Evolutionary conservation across 345 rosid species (phyloP), one percentile per base, ranked within the genome.

Genomic region (Aurinia saxatilis): DNA sequence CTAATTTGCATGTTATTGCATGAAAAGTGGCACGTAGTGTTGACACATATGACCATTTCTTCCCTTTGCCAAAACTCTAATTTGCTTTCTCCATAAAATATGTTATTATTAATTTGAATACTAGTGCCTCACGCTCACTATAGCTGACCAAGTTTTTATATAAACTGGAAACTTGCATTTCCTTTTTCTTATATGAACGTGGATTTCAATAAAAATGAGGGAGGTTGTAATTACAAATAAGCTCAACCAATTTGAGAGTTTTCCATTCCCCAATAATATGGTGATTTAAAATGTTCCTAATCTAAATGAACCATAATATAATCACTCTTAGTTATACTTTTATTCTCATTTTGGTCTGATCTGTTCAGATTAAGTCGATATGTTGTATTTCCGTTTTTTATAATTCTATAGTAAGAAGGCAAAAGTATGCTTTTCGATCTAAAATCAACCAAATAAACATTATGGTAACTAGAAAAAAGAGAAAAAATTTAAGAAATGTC

Each of bases 1-100:
- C 65, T 71, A 57, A 64, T 64, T 56, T 71, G 75, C 70, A 71
- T 71, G 75, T 49, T 56, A 56, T 49, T 71, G 75, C 75, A 71
- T 71, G 70, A 50, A 71, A 63, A 57, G 65, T 63, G 16, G 75
- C 65, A 71, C 70, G 75, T 71, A n/a, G 44, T 52, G 56, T 53
- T 69, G 67, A 51, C 66, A 53, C 67, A 69, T 53, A 61, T 5
- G 62, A 60, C 73, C 50, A 69, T 60, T 34, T 34, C 7, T 44
- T 33, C 21, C 34, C 42, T 60, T 68, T 53, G 42, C n/a, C n/a
- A n/a, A n/a, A n/a, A n/a, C n/a, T n/a, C n/a, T n/a, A n/a, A n/a
- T n/a, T n/a, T n/a, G n/a, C n/a, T n/a, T n/a, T n/a, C n/a, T 69
- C 62, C 62, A 44, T 62, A 35, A 29, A n/a, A 10, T 17, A 8